A percentile compares a stretch with the other conserved stretches of the same genome.
phyloP scores from a whole-genome alignment of 2,329 filamentous ascomycete genomes.

The Magnaporthales sp. region DNA sequence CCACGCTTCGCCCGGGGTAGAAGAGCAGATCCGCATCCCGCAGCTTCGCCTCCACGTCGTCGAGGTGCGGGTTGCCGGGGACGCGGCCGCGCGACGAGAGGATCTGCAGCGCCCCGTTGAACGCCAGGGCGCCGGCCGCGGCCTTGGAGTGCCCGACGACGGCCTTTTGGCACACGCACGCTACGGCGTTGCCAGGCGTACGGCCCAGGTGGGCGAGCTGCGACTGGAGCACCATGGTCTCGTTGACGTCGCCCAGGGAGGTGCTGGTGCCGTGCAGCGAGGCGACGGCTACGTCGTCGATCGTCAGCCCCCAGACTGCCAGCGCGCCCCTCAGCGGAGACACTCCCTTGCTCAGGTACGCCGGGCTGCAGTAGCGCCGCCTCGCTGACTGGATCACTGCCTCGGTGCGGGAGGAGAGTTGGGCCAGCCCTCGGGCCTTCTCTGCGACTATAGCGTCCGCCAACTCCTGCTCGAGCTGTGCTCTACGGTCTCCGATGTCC shows the following conservation, averaged over 20 bases:
- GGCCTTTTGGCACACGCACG: conserved; percentile 25
- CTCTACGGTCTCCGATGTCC: conserved; percentile 17
- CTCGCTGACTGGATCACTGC: too few species aligned
- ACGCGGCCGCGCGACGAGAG: conserved; percentile 17
- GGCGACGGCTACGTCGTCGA: conserved; percentile 89
- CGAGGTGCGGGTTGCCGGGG: conserved; percentile 27
- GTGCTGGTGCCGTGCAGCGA: conserved; percentile 65
- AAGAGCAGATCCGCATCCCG: conserved; percentile 21
- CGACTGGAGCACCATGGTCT: conserved; percentile 22
- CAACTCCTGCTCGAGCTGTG: conserved; percentile 10
- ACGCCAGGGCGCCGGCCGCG: conserved; percentile 22
- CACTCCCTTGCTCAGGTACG: conserved; percentile 83
- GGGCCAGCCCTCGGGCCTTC: too few species aligned
- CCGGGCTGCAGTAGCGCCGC: background rate
- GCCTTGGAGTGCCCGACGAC: conserved; percentile 29
- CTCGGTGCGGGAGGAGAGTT: too few species aligned
- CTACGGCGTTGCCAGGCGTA: conserved; percentile 20
- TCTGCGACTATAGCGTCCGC: too few species aligned
- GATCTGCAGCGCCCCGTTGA: conserved; percentile 29
- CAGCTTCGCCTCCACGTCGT: conserved; percentile 24
- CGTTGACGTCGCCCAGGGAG: conserved; percentile 28
- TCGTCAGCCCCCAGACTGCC: conserved; percentile 94
- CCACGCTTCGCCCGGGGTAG: conserved; percentile 15
- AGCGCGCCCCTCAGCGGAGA: conserved; percentile 91
- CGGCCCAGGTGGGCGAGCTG: conserved; percentile 27